These are phyloP conservation scores for Pythium volutum DNA, from an alignment of 352 stramenopile genomes.

Conservation along the genomic window DNA sequence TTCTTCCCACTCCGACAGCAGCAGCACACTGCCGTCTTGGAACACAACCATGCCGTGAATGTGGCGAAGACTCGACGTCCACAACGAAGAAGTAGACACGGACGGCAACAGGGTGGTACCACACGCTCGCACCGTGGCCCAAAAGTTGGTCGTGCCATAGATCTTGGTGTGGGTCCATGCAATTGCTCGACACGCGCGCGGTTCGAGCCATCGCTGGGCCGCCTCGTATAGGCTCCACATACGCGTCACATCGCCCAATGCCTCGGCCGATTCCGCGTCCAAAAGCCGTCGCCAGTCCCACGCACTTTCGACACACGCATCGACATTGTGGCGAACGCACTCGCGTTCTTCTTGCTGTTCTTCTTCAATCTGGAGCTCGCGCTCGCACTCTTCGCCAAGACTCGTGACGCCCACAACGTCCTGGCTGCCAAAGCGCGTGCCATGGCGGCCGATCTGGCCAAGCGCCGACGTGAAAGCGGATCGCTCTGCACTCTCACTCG, in stretches of 20 bases:
- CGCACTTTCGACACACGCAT: slow-evolving; percentile 28
- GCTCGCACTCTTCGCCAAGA: slow-evolving; percentile 48
- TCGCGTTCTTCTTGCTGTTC: slow-evolving; percentile 32
- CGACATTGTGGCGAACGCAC: slow-evolving; percentile 11
- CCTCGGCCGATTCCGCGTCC: neutral
- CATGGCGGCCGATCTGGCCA: slow-evolving; percentile 9
- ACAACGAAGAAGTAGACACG: neutral
- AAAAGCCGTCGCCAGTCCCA: slow-evolving; percentile 12
- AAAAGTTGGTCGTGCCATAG: slow-evolving; percentile 51
- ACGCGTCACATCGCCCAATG: neutral
- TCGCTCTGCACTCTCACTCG: neutral
- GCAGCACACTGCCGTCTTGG: slow-evolving; percentile 2
- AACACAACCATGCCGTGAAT: slow-evolving; percentile 11
- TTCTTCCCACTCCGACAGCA: slow-evolving; percentile 14
- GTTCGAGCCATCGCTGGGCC: neutral
- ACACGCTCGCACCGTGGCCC: neutral
- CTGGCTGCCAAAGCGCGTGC: slow-evolving; percentile 27
- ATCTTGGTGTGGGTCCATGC: slow-evolving; percentile 28
- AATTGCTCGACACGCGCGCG: slow-evolving; percentile 10
- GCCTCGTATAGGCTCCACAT: slow-evolving; percentile 14
- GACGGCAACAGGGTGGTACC: too few species aligned
- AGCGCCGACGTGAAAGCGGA: neutral
- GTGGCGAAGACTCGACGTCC: neutral
- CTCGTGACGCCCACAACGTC: slow-evolving; percentile 37
- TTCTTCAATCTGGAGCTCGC: slow-evolving; percentile 58